Base-by-base conservation (phyloP, 106 monocot genomes). In the Phalaenopsis aphrodite region DNA sequence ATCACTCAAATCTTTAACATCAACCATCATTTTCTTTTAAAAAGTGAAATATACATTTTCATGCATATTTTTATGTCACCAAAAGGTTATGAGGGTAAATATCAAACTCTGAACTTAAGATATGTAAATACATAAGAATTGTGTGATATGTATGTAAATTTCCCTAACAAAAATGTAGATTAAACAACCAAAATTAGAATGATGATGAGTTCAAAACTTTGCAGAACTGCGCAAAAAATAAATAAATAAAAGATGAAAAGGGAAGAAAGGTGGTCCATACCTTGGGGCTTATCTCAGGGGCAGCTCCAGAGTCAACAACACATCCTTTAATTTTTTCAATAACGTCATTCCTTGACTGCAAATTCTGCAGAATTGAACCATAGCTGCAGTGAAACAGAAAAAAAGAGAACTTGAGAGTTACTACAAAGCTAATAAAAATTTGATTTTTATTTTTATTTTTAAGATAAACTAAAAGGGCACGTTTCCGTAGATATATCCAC, bases 231-330 rank as follows among this genome's bases (percentile, higher is more conserved):
- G 75, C 18, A 57, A 23, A 17, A 30, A 30, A 30, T 30, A 30
- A 30, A 30, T 30, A 30, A 30, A 30, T 30, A 30, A 30, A 55
- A 79, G 75, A 55, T 77, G 75, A 77, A 15, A 75, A 8, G 1
- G 12, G 23, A 46, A 72, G 16, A 80, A 48, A 77, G 12, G 41
- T 18, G 65, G 64, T n/a, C 6, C 56, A 76, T 77, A 99, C 98
- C 98, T 93, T 80, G 78, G 98, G 89, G 68, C 81, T 88, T 82
- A 99, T 83, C 69, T 94, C 91, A 16, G 94, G 81, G 48, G 88
- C 92, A 38, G 92, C 85, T 81, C 89, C 98, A 82, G 98, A 99
- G 71, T 99, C 98, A 78, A 99, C 23, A 37, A 99, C 80, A 84
- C 98, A 99, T 78, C 98, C 98, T 84, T 76, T 87, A 77, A 99